Conservation (phyloP, 768 basidiomycete genomes). For the Cubamyces lactineus region DNA sequence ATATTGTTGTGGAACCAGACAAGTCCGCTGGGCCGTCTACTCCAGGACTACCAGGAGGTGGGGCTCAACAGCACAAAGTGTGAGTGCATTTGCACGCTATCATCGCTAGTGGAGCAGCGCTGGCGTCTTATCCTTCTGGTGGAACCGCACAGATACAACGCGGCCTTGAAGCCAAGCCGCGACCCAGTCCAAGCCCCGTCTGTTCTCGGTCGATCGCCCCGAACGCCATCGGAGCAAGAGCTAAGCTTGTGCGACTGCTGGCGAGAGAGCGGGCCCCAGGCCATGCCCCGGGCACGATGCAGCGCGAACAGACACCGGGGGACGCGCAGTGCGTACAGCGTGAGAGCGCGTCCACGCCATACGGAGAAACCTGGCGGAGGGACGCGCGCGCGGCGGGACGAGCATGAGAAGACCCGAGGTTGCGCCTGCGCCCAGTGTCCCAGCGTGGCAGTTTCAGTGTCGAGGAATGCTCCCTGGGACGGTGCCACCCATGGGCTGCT, state of each 20-base stretch:
- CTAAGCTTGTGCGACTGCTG: no score
- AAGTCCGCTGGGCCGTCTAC: no score
- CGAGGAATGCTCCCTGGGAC: background rate
- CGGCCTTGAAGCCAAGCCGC: no score
- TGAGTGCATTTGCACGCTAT: no score
- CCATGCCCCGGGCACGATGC: background rate
- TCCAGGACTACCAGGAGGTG: no score
- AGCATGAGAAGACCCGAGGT: constrained; percentile 25
- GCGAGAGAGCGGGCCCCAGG: background rate
- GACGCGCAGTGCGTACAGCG: background rate
- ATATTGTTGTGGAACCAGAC: no score
- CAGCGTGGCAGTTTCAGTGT: background rate
- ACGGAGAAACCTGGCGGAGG: constrained; percentile 20
- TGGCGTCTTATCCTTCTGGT: no score
- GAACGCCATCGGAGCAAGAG: background rate
- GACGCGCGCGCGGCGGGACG: constrained; percentile 19
- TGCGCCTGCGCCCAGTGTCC: constrained; percentile 5
- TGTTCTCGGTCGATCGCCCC: background rate
- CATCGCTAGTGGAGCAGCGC: no score
- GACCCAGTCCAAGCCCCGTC: no score
- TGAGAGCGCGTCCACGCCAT: background rate
- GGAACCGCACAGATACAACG: no score
- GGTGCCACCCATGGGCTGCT: constrained; percentile 2
- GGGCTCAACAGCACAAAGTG: no score
- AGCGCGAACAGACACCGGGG: background rate